A percentile compares a stretch with the other conserved stretches of the same genome.
phyloP scores from a whole-genome alignment of 768 basidiomycete species.

The Tricholoma sp. region DNA sequence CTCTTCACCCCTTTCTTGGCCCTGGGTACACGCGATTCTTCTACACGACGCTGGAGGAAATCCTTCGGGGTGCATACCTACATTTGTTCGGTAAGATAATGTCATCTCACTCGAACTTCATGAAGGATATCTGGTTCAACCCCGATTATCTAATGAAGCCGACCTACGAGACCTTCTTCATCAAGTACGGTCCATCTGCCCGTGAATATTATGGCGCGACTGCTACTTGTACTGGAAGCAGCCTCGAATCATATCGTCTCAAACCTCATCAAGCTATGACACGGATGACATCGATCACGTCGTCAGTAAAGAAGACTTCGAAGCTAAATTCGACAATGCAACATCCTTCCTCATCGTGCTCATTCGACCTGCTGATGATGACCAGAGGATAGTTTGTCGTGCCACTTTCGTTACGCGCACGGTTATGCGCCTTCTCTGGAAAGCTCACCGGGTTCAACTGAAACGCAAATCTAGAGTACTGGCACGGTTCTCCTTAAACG shows the following conservation, averaged over 20 bases:
- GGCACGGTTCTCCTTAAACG: neutral
- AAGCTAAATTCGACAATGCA: neutral
- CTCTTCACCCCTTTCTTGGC: neutral
- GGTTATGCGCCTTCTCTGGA: neutral
- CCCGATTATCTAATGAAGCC: neutral
- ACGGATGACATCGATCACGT: neutral
- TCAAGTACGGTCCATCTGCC: neutral
- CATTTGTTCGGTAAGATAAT: neutral
- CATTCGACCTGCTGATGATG: neutral
- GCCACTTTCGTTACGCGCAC: neutral
- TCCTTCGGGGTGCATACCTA: neutral
- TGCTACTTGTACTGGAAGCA: neutral
- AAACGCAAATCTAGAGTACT: neutral
- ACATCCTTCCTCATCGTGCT: neutral
- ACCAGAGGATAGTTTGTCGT: neutral
- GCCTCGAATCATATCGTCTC: neutral
- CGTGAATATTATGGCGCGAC: neutral
- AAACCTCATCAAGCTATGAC: neutral
- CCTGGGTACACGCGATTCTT: neutral
- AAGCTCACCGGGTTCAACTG: neutral
- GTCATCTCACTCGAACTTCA: neutral
- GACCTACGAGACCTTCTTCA: neutral
- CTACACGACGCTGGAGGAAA: neutral
- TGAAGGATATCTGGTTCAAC: neutral
- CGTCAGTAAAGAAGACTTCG: neutral